A percentile compares a stretch with the other conserved stretches of the same genome.
Conservation (phyloP, 805 yeast genomes). For the Myxozyma vanderwaltii region DNA sequence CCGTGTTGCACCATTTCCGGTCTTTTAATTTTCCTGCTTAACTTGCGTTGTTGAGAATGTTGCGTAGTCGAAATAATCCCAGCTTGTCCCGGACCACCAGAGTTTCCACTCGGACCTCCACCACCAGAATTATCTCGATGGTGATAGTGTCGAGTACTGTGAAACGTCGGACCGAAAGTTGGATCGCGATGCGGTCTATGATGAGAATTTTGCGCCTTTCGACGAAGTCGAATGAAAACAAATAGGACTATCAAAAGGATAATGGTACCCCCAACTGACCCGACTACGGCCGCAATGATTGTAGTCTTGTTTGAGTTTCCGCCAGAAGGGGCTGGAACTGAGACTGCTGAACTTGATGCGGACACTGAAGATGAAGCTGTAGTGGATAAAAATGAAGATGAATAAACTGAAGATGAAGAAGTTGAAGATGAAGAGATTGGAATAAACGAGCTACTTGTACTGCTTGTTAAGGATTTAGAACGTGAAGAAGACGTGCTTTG, state of each 20-base stretch:
- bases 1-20: constrained; percentile 6
- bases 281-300: constrained; percentile 28
- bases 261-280: constrained; percentile 21
- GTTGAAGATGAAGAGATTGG: background rate
- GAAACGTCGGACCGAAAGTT: background rate
- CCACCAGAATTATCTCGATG: background rate
- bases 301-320: constrained; percentile 8
- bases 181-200: background rate
- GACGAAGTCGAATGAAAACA: constrained; percentile 5
- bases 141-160: background rate
- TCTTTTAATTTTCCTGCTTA: constrained; percentile 6
- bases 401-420: background rate
- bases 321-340: background rate
- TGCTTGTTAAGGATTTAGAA: background rate
- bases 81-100: background rate
- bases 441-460: background rate
- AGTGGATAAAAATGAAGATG: background rate
- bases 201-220: constrained; percentile 7
- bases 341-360: background rate
- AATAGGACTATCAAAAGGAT: constrained; percentile 11
- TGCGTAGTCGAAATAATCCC: background rate
- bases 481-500: background rate
- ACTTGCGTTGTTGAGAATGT: constrained; percentile 3
- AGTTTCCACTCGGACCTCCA: background rate
- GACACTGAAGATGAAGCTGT: constrained; percentile 6